These are phyloP conservation scores for Leccinum rimulosum DNA, from an alignment of 768 basidiomycete genomes.

Conservation along the genomic window DNA sequence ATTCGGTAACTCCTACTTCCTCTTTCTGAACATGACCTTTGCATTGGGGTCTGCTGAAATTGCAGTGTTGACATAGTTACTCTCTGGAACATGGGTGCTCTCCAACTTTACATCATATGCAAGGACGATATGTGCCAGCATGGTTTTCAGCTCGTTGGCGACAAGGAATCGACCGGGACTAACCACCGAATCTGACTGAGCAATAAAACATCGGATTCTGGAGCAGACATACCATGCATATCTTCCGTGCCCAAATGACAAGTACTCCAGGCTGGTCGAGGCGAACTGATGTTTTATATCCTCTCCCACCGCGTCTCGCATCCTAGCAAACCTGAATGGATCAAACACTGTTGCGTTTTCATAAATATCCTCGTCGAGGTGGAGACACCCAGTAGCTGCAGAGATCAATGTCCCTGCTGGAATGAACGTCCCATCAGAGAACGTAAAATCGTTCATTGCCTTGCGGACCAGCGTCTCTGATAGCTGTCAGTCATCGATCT, in stretches of 20 bases:
- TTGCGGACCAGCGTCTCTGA: conserved; percentile 32
- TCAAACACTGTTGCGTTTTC: conserved; percentile 39
- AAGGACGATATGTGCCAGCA: background rate
- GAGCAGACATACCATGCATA: conserved; percentile 8
- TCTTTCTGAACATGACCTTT: background rate
- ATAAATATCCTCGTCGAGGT: conserved; percentile 26
- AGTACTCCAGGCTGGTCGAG: background rate
- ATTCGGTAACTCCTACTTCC: background rate
- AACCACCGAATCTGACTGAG: background rate
- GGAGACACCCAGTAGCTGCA: conserved; percentile 24
- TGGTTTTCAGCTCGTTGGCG: background rate
- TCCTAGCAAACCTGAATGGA: conserved; percentile 45
- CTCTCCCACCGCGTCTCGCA: conserved; percentile 35
- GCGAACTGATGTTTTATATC: background rate
- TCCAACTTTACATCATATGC: background rate
- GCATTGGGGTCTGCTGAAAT: background rate
- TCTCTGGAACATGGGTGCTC: background rate
- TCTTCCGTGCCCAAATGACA: background rate
- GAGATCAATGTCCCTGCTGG: conserved; percentile 20
- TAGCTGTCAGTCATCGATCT: background rate
- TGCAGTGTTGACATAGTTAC: background rate
- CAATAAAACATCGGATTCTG: background rate
- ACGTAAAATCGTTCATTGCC: conserved; percentile 31
- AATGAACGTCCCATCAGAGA: conserved; percentile 35
- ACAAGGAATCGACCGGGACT: conserved; percentile 14